Conservation (phyloP, 2,329 filamentous ascomycete genomes). For the Magnaporthiopsis incrustans region DNA sequence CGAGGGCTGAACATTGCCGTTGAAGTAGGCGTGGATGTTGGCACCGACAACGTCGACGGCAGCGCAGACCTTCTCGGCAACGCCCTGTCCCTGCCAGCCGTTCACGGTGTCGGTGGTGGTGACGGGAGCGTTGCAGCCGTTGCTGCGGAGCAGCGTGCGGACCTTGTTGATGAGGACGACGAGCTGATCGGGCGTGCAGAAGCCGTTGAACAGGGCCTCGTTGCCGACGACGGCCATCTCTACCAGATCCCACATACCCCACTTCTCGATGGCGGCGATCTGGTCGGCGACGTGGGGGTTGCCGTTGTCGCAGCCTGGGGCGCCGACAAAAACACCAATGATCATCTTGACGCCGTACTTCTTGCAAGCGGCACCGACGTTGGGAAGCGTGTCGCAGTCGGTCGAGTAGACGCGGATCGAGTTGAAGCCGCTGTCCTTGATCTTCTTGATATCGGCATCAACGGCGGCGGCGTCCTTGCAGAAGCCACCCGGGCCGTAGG, state of each 20-base stretch:
- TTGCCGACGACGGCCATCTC: conserved; percentile 82
- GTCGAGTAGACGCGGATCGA: conserved; percentile 81
- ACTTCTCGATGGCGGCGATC: conserved; percentile 62
- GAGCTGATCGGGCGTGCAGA: conserved; percentile 57
- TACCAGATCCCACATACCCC: conserved; percentile 68
- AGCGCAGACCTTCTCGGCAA: conserved; percentile 53
- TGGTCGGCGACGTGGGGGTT: conserved; percentile 60
- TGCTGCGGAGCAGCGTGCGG: conserved; percentile 52
- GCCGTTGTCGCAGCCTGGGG: conserved; percentile 48
- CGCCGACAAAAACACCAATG: conserved; percentile 78
- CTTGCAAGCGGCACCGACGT: conserved; percentile 62
- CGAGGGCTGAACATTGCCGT: conserved; percentile 53
- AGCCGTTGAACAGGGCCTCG: conserved; percentile 75
- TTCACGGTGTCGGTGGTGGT: conserved; percentile 84
- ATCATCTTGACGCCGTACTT: conserved; percentile 69
- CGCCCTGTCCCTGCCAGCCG: conserved; percentile 60
- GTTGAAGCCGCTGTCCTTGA: conserved; percentile 59
- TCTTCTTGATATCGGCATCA: conserved; percentile 49
- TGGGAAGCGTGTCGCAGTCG: conserved; percentile 75
- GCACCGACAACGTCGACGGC: conserved; percentile 71
- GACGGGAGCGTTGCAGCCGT: conserved; percentile 65
- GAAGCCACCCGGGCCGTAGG: conserved; percentile 50
- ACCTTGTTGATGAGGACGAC: conserved; percentile 60
- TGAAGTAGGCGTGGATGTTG: conserved; percentile 96
- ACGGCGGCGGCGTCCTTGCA: conserved; percentile 61